Percentiles rank a stretch among this genome's conserved stretches.
Evolutionary conservation across 2,329 filamentous ascomycete genomes (phyloP).

Genomic region (Ceratocystis harringtonii): DNA sequence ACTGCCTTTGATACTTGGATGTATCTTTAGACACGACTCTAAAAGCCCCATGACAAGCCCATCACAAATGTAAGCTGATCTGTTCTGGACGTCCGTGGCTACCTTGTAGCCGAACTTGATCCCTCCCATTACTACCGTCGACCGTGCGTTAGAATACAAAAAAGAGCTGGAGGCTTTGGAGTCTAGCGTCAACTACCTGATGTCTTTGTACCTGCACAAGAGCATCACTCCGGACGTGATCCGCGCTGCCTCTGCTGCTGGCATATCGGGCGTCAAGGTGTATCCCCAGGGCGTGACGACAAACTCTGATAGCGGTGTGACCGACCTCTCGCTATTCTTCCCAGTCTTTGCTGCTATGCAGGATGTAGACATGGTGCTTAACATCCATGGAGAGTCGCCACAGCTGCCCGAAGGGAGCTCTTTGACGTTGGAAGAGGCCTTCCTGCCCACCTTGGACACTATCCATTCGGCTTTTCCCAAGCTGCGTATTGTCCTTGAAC

Average conservation of each 20-base stretch:
- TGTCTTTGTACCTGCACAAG: constrained; percentile 54
- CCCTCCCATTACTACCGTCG: constrained; percentile 46
- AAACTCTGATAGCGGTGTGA: constrained; percentile 53
- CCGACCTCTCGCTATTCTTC: constrained; percentile 55
- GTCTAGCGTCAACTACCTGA: constrained; percentile 51
- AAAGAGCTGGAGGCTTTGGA: constrained; percentile 43
- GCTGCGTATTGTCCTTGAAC: constrained; percentile 58
- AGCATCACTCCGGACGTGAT: constrained; percentile 55
- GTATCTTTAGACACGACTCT: background rate
- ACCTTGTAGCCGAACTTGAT: constrained; percentile 17
- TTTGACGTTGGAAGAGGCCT: constrained; percentile 36
- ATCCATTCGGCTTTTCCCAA: constrained; percentile 63
- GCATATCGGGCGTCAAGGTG: constrained; percentile 57
- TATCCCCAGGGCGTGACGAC: constrained; percentile 52
- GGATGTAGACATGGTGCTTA: constrained; percentile 41
- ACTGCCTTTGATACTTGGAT: background rate
- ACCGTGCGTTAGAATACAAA: constrained; percentile 49
- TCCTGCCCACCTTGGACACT: constrained; percentile 62
- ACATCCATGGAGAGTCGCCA: constrained; percentile 81
- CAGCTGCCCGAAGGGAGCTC: constrained; percentile 29
- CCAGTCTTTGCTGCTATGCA: constrained; percentile 75
- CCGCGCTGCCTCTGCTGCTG: constrained; percentile 54
- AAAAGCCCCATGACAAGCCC: too few relatives aligned
- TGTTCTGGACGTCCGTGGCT: background rate
- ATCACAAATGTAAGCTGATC: constrained; percentile 11